These are phyloP conservation scores for Sclerotinia spermophila DNA, from an alignment of 2,329 filamentous ascomycete genomes.

Conservation along the genomic window DNA sequence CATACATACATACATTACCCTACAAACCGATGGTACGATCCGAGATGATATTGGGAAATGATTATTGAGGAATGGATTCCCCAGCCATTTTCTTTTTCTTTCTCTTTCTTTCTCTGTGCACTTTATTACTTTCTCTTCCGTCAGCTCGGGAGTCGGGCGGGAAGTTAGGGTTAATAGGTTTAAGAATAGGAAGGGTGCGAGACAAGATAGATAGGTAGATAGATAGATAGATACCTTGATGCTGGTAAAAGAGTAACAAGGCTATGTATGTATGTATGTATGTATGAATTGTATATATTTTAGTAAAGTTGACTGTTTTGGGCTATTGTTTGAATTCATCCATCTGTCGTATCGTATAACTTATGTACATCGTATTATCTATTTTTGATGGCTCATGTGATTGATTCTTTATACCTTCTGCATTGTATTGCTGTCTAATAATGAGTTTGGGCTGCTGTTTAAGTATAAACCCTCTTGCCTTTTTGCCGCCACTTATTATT, in stretches of 20 bases:
- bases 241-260: not conserved
- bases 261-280: not conserved
- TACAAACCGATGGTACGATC: not conserved
- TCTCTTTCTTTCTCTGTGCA: not conserved
- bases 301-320: not conserved
- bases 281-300: not conserved
- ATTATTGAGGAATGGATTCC: conserved; percentile 5
- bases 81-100: conserved; percentile 9
- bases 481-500: not conserved
- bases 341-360: not conserved
- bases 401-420: not conserved
- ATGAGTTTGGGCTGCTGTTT: not conserved
- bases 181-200: not conserved
- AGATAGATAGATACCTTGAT: no score
- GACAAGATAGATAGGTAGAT: not conserved
- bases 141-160: not conserved
- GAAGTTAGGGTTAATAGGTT: not conserved
- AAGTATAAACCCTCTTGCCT: not conserved
- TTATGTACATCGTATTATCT: not conserved
- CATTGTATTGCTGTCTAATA: conserved; percentile 3
- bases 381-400: not conserved
- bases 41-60: not conserved
- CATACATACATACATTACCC: not conserved
- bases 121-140: no score
- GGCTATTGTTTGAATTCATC: not conserved